These are phyloP conservation scores for Capsella bursapastoris DNA, from an alignment of 345 rosid genomes.

Conservation along the genomic window DNA sequence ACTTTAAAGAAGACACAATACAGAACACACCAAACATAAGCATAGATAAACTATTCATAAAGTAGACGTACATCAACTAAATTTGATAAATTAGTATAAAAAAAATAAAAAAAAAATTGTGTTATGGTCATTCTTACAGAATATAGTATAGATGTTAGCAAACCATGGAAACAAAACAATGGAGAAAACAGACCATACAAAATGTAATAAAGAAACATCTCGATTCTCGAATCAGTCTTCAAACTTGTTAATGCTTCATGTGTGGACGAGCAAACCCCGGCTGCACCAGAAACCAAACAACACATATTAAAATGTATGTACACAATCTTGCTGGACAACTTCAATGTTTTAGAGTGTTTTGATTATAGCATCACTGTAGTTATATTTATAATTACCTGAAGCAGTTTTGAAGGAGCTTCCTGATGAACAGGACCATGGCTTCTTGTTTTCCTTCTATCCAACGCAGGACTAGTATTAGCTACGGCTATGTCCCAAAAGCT, in stretches of 20 bases:
- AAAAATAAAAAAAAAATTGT: background rate
- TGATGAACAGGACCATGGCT: conserved; percentile 59
- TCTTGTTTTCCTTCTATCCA: conserved; percentile 78
- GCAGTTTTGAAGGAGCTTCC: conserved; percentile 87
- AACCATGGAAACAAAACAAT: conserved; percentile 12
- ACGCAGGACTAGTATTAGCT: conserved; percentile 68
- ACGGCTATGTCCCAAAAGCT: conserved; percentile 91
- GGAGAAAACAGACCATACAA: background rate
- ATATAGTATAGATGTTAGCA: conserved; percentile 33
- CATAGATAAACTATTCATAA: background rate
- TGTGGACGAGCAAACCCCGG: conserved; percentile 87
- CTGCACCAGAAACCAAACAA: conserved; percentile 56
- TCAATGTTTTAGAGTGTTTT: conserved; percentile 3
- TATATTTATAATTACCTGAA: conserved; percentile 64
- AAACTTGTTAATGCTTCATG: conserved; percentile 40
- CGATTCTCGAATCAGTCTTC: conserved; percentile 7
- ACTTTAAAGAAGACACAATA: background rate
- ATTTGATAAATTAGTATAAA: background rate
- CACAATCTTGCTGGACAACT: background rate
- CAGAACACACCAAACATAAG: background rate
- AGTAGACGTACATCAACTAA: background rate
- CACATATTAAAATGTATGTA: conserved; percentile 7
- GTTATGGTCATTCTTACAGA: conserved; percentile 21
- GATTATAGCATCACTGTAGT: background rate
- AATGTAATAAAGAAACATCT: conserved; percentile 9